Base-by-base conservation (phyloP, 2,329 filamentous ascomycete genomes). In the Hypoxylon sp. region DNA sequence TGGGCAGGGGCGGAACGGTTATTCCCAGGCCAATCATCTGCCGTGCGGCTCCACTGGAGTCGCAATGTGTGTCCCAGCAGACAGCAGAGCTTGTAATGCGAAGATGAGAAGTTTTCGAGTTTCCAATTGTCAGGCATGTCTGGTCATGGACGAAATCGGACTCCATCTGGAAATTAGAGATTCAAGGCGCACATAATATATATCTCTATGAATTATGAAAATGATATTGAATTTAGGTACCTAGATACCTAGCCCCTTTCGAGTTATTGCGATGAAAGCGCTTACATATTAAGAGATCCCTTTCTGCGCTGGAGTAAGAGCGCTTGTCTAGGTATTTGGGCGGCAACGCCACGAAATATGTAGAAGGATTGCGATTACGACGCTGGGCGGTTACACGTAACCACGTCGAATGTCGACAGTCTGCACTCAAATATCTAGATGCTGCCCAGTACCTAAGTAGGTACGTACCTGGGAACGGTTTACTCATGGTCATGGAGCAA, bases 11-110 rank as follows among this genome's bases (percentile, higher is more conserved):
- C 53, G 52, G 56, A 56, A 56, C 49, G 4, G 54, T 37, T 47
- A 15, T 49, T 32, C 43, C 44, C 47, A 65, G 51, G 37, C 57
- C 64, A 56, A 61, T 56, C 56, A 65, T 59, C 61, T 67, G 58
- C 65, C 65, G 65, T 46, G 58, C 32, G 53, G 61, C 55, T 37
- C 32, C 57, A 61, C 56, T 44, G 52, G 60, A 15, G 6, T 53
- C 30, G 52, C 41, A 56, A 57, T 65, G 63, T 48, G n/a, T 4
- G 47, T 32, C 28, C n/a, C 44, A n/a, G n/a, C 46, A 43, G 47
- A 34, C 44, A n/a, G n/a, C 46, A 43, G 47, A 34, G 34, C 41
- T 50, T 54, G 19, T 57, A 59, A 59, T 66, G 41, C 53, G 49
- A 53, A 32, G 49, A 51, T 47, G 50, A 56, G 49, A 39, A 39